A percentile compares a stretch with the other conserved stretches of the same genome.
Conservation (phyloP, 1,284 basidiomycete genomes). For the Naganishia liquefaciens region DNA sequence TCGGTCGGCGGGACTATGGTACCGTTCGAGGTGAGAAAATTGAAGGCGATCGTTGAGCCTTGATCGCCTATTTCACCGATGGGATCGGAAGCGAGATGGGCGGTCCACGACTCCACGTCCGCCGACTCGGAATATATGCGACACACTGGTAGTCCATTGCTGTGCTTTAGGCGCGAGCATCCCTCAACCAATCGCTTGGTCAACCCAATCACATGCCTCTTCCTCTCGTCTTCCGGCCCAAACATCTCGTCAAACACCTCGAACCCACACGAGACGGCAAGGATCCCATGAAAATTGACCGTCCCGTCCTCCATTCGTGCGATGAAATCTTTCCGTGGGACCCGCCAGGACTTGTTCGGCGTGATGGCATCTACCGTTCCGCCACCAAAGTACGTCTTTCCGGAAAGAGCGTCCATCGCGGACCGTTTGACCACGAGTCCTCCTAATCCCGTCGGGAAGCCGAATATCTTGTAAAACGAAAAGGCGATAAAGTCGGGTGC, state of each 20-base stretch:
- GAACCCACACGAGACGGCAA: slow-evolving; percentile 17
- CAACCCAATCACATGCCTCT: slow-evolving; percentile 19
- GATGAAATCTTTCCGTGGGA: slow-evolving; percentile 10
- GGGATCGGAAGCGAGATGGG: background rate
- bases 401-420: background rate
- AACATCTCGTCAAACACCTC: slow-evolving; percentile 27
- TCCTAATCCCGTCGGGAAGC: slow-evolving; percentile 80
- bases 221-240: slow-evolving; percentile 20
- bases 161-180: slow-evolving; percentile 17
- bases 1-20: slow-evolving; percentile 27
- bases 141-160: slow-evolving; percentile 15
- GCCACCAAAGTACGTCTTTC: slow-evolving; percentile 29
- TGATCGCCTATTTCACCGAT: slow-evolving; percentile 15
- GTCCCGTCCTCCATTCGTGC: slow-evolving; percentile 30
- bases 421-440: slow-evolving; percentile 66
- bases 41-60: slow-evolving; percentile 32
- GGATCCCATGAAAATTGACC: slow-evolving; percentile 28
- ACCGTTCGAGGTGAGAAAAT: slow-evolving; percentile 22
- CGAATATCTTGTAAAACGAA: slow-evolving; percentile 87
- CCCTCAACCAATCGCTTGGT: slow-evolving; percentile 15
- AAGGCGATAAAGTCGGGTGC: slow-evolving; percentile 76
- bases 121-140: slow-evolving; percentile 19
- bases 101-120: background rate
- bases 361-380: slow-evolving; percentile 31
- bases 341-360: slow-evolving; percentile 19